Percentiles rank a stretch among this genome's conserved stretches.
These are phyloP conservation scores for Penicillium sclerotiorum DNA, from an alignment of 2,329 filamentous ascomycete species.

Conservation along the genomic window DNA sequence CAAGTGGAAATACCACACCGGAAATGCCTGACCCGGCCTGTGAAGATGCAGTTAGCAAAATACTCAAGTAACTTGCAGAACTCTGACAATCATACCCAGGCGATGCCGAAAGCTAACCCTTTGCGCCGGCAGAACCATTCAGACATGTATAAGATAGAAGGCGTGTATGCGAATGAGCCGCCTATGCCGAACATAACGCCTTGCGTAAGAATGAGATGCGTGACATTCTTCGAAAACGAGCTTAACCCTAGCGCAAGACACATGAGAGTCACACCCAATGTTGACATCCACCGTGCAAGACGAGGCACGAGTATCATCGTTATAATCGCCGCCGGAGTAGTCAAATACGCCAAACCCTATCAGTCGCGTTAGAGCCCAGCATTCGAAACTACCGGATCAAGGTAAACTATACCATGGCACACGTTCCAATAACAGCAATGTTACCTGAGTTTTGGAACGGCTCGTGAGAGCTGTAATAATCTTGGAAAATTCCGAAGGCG, in stretches of 20 bases:
- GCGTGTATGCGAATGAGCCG: slow-evolving; percentile 50
- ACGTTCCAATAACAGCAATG: slow-evolving; percentile 58
- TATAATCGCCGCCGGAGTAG: slow-evolving; percentile 26
- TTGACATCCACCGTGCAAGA: slow-evolving; percentile 29
- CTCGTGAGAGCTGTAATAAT: slow-evolving; percentile 11
- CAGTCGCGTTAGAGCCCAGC: not conserved
- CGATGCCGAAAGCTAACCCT: slow-evolving; percentile 54
- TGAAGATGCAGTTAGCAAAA: not conserved
- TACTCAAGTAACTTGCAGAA: not conserved
- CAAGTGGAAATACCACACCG: slow-evolving; percentile 34
- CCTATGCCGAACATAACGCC: slow-evolving; percentile 47
- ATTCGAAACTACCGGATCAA: not conserved
- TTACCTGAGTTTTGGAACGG: slow-evolving; percentile 11
- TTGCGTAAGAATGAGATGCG: slow-evolving; percentile 44
- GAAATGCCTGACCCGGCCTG: slow-evolving; percentile 35
- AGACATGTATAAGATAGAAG: slow-evolving; percentile 51
- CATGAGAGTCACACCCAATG: slow-evolving; percentile 40
- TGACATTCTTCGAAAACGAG: slow-evolving; percentile 44
- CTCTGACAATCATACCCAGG: slow-evolving; percentile 46
- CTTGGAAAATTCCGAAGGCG: slow-evolving; percentile 56
- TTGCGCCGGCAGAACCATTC: slow-evolving; percentile 55
- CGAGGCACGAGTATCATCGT: slow-evolving; percentile 37
- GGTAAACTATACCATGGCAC: slow-evolving; percentile 52
- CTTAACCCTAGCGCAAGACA: slow-evolving; percentile 37
- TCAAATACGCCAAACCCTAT: slow-evolving; percentile 33